Evolutionary conservation across 129 eudicot species (phyloP), one percentile per base, ranked within the genome.

Genomic region (Centaurea solstitialis): DNA sequence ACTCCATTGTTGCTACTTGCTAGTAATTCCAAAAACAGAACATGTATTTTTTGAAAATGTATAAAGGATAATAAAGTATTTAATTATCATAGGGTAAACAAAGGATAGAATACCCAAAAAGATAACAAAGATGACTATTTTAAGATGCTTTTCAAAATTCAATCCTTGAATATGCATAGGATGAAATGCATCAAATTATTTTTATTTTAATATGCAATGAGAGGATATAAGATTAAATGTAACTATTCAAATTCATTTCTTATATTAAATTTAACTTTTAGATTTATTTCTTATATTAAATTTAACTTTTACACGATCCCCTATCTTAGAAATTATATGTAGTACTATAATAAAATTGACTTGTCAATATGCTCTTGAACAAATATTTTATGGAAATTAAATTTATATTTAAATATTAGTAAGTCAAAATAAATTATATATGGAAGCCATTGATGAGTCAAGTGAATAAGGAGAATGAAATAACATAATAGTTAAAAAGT

Each of bases 1-100:
- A 75, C n/a, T 57, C 38, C 70, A 26, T 57, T 9, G 79, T 75
- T 59, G 21, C 70, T 30, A 75, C 70, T 75, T 59, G 21, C 70
- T 57, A 75, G 65, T 57, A 57, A 57, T 57, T 57, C 79, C 50
- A 57, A n/a, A 75, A 75, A 10, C 0, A 57, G 13, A 57, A 17
- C 62, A 15, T 15, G 62, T 50, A 15, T 50, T 50, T 50, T 12
- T 50, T 50, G 5, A 50, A 50, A 33, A 33, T 33, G 37, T 50
- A 50, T 5, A 50, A 50, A 50, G 17, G 20, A 15, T 15, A 6
- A 15, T 50, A 50, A 45, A 45, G 12, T 12, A 45, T 11, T 45
- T 45, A 45, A 45, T 45, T 8, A 8, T 47, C 17, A 47, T 12
- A 43, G 3, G 61, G 18, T 47, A 47, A 12, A 53, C 22, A 17